A percentile compares a stretch with the other conserved stretches of the same genome.
phyloP scores from a whole-genome alignment of 495 filamentous ascomycete species.

The Xylona heveae region DNA sequence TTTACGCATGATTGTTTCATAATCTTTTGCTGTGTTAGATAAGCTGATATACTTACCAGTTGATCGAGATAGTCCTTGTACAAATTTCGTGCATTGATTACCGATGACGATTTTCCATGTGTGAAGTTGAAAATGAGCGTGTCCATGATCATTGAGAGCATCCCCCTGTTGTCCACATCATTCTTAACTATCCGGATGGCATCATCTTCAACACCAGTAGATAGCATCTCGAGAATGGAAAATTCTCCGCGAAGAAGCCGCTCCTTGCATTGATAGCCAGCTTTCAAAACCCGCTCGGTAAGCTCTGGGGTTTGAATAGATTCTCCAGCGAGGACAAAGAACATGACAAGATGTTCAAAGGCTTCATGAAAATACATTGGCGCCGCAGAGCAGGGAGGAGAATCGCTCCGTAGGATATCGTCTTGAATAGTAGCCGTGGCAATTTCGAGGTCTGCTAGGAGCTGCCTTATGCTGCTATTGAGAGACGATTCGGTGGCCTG shows the following conservation, averaged over 20 bases:
- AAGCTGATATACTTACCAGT: neutral
- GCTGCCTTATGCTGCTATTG: conserved; percentile 1
- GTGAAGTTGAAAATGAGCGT: neutral
- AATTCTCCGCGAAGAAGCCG: conserved; percentile 1
- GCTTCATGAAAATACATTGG: conserved; percentile 4
- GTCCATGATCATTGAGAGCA: conserved; percentile 1
- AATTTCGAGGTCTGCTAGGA: too few relatives aligned
- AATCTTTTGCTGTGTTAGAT: neutral
- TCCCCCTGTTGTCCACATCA: neutral
- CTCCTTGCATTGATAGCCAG: neutral
- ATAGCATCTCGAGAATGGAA: neutral
- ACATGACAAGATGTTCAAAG: conserved; percentile 3
- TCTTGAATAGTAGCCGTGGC: too few relatives aligned
- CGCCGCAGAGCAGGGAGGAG: neutral
- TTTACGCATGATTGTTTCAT: too few relatives aligned
- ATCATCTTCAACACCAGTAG: neutral
- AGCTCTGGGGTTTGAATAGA: too few relatives aligned
- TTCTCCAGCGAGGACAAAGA: neutral
- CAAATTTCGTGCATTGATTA: too few relatives aligned
- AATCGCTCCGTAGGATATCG: neutral
- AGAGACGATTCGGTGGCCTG: neutral
- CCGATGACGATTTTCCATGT: neutral
- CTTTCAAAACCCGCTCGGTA: too few relatives aligned
- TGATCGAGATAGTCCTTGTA: neutral
- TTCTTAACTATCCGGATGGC: neutral